phyloP scores from a whole-genome alignment of 1,284 basidiomycete genomes.

The Veloporphyrellus conicus region DNA sequence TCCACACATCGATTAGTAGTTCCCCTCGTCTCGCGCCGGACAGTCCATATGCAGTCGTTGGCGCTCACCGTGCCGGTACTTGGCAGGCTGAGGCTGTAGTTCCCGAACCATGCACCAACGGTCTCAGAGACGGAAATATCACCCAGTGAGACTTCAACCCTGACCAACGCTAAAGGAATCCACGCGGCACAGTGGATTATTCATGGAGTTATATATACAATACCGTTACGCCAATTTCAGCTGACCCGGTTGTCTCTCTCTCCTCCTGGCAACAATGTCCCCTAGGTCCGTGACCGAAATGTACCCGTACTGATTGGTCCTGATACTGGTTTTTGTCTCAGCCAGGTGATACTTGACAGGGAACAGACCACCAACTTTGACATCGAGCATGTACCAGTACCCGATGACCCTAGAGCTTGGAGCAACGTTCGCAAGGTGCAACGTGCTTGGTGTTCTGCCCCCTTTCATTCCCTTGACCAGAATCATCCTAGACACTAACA shows the following conservation, averaged over 20 bases:
- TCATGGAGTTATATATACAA: too few relatives aligned
- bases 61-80: too few relatives aligned
- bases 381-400: constrained; percentile 65
- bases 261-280: constrained; percentile 11
- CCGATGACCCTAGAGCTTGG: constrained; percentile 79
- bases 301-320: background rate
- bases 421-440: constrained; percentile 56
- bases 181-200: background rate
- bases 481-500: constrained; percentile 43
- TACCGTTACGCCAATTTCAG: too few relatives aligned
- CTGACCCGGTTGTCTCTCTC: background rate
- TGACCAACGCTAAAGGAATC: too few relatives aligned
- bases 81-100: too few relatives aligned
- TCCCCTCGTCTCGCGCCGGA: too few relatives aligned
- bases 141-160: too few relatives aligned
- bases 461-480: background rate
- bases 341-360: background rate
- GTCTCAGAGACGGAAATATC: too few relatives aligned
- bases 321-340: constrained; percentile 2
- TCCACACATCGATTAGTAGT: too few relatives aligned
- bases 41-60: too few relatives aligned
- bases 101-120: too few relatives aligned
- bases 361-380: constrained; percentile 35
- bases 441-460: too few relatives aligned
- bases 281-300: constrained; percentile 14